Conservation (phyloP, 768 basidiomycete species). For the Phaffia australis region DNA sequence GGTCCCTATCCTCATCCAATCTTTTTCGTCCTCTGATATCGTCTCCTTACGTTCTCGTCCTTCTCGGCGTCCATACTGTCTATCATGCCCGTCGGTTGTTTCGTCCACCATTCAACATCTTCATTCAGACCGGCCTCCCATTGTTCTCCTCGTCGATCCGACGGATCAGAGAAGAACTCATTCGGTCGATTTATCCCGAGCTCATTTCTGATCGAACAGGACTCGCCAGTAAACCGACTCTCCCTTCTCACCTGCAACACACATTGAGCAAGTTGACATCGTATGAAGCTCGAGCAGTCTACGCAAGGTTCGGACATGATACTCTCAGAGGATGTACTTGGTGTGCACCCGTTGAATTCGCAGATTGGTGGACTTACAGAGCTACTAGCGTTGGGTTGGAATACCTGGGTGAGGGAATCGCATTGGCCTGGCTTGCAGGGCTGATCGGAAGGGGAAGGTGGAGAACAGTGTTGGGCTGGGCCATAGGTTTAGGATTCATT, state of each 20-base stretch:
- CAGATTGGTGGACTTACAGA: neutral
- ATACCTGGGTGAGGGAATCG: neutral
- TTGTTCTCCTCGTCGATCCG: slow-evolving; percentile 2
- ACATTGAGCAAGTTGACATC: neutral
- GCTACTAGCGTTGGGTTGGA: neutral
- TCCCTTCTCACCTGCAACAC: slow-evolving; percentile 1
- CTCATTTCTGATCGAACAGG: neutral
- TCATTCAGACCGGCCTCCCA: neutral
- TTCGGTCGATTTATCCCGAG: neutral
- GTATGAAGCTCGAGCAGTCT: slow-evolving; percentile 1
- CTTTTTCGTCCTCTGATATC: neutral
- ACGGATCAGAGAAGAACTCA: neutral
- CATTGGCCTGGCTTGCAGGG: neutral
- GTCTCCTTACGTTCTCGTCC: neutral
- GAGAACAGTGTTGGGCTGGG: neutral
- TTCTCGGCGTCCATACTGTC: neutral
- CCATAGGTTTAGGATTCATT: neutral
- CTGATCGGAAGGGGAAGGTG: neutral
- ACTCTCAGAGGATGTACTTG: neutral
- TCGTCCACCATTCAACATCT: neutral
- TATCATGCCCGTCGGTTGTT: neutral
- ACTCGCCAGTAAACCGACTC: neutral
- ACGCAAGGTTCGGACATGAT: neutral
- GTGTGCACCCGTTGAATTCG: neutral
- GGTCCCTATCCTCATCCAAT: neutral